Conservation (phyloP, 2,329 filamentous ascomycete genomes). For the Ceratocystis diversiconidia region DNA sequence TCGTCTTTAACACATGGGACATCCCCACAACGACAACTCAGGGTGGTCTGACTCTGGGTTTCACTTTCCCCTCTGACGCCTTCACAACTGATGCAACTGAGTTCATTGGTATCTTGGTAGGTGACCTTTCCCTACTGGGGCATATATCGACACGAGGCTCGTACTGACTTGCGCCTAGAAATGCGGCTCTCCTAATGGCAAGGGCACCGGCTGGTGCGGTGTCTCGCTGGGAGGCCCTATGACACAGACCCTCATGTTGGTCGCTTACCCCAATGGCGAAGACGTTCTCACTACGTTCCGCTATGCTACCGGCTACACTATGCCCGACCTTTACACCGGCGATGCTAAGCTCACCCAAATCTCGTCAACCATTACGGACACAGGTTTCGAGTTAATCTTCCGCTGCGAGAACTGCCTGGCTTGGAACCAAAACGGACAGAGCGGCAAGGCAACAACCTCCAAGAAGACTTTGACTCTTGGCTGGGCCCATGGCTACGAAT, state of each 20-base stretch:
- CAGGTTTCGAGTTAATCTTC: slow-evolving; percentile 42
- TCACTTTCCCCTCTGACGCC: slow-evolving; percentile 39
- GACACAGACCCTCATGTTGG: slow-evolving; percentile 42
- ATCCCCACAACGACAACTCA: background rate
- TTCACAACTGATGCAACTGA: slow-evolving; percentile 35
- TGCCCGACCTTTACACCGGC: slow-evolving; percentile 45
- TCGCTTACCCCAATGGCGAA: slow-evolving; percentile 41
- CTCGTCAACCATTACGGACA: slow-evolving; percentile 41
- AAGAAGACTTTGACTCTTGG: slow-evolving; percentile 35
- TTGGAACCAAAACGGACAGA: slow-evolving; percentile 37
- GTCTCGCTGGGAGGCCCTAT: slow-evolving; percentile 43
- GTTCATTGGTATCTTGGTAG: slow-evolving; percentile 45
- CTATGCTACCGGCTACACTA: slow-evolving; percentile 43
- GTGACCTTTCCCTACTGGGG: slow-evolving; percentile 16
- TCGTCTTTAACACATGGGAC: slow-evolving; percentile 15
- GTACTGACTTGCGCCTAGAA: slow-evolving; percentile 28
- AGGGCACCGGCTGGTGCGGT: slow-evolving; percentile 42
- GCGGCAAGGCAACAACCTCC: slow-evolving; percentile 32
- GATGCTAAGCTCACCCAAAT: slow-evolving; percentile 48
- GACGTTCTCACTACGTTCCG: slow-evolving; percentile 44
- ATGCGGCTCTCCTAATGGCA: slow-evolving; percentile 15
- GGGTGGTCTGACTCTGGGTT: slow-evolving; percentile 33
- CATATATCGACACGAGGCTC: background rate
- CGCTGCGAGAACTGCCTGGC: slow-evolving; percentile 25
- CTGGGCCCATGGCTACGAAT: slow-evolving; percentile 38